These are phyloP conservation scores for Botrytis tulipae DNA, from an alignment of 2,329 filamentous ascomycete species.

Conservation along the genomic window DNA sequence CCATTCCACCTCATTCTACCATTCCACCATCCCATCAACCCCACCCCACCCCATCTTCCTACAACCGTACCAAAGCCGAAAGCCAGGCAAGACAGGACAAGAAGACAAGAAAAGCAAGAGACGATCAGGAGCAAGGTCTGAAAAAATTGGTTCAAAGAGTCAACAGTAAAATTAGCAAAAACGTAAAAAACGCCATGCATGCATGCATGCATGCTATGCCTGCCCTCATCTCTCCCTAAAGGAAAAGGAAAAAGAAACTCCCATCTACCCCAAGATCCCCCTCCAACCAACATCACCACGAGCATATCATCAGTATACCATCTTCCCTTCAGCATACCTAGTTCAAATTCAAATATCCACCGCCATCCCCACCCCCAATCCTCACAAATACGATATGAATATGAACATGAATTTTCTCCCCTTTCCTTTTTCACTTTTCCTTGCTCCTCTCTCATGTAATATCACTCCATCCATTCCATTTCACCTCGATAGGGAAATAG, in stretches of 20 bases:
- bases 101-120: too few species aligned
- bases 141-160: too few species aligned
- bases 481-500: neutral
- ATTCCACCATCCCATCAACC: neutral
- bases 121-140: too few species aligned
- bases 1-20: neutral
- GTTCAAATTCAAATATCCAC: neutral
- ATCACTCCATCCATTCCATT: neutral
- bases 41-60: too few species aligned
- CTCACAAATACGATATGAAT: too few species aligned
- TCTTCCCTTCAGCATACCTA: neutral
- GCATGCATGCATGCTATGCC: neutral
- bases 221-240: neutral
- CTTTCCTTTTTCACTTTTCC: neutral
- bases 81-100: too few species aligned
- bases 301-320: neutral
- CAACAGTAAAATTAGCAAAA: too few species aligned
- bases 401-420: neutral
- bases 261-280: too few species aligned
- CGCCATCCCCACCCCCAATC: neutral
- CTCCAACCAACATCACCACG: neutral
- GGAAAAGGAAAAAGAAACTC: neutral
- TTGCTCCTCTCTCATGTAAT: neutral
- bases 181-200: neutral
- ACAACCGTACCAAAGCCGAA: too few species aligned